Evolutionary conservation across 2,329 filamentous ascomycete genomes (phyloP).

Genomic region (Ophiosphaerella narmari): DNA sequence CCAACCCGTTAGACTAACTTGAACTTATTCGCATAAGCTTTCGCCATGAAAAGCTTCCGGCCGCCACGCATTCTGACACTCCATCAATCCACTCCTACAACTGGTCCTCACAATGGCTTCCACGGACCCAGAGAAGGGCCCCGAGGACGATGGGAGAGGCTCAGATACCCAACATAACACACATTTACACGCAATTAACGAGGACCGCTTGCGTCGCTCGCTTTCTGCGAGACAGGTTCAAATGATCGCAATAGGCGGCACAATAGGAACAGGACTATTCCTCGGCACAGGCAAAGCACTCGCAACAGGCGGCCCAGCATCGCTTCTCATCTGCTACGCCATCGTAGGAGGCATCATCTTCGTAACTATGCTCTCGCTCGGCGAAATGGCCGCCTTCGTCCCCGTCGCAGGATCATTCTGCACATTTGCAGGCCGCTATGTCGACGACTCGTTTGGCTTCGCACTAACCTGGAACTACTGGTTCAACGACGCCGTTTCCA

Average conservation of each 20-base stretch:
- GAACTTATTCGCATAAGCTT: conserved; percentile 11
- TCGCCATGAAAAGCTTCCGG: conserved; percentile 28
- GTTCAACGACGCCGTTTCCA: conserved; percentile 38
- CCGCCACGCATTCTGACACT: conserved; percentile 1
- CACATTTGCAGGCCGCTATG: conserved; percentile 45
- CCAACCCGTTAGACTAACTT: not conserved
- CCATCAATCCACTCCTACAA: not conserved
- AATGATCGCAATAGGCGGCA: conserved; percentile 66
- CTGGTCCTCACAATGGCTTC: conserved; percentile 9
- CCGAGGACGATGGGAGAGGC: conserved; percentile 13
- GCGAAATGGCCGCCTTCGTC: conserved; percentile 46
- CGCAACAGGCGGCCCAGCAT: conserved; percentile 49
- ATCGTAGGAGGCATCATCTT: conserved; percentile 39
- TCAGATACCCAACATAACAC: conserved; percentile 14
- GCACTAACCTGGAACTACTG: conserved; percentile 40
- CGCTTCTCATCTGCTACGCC: conserved; percentile 44
- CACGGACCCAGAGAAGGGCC: conserved; percentile 19
- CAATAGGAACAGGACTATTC: conserved; percentile 65
- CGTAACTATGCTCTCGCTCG: conserved; percentile 43
- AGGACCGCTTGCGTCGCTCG: conserved; percentile 30
- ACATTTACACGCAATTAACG: conserved; percentile 21
- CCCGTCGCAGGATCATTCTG: conserved; percentile 41
- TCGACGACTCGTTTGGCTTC: conserved; percentile 65
- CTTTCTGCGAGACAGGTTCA: conserved; percentile 57
- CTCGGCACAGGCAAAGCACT: conserved; percentile 62